Evolutionary conservation across 345 rosid species (phyloP).

Genomic region (Murraya paniculata): DNA sequence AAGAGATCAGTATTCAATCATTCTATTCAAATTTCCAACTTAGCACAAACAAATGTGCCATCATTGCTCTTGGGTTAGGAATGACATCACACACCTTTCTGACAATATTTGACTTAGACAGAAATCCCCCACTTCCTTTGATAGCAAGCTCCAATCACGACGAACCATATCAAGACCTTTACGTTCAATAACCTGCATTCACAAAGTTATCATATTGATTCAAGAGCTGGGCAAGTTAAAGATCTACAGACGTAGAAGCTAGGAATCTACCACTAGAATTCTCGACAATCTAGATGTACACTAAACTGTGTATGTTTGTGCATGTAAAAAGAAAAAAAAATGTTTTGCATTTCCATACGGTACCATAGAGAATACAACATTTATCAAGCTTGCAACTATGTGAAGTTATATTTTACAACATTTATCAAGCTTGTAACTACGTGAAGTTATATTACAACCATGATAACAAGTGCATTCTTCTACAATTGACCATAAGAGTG

Average conservation of each 20-base stretch:
- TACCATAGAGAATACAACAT: background rate
- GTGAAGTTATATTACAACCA: background rate
- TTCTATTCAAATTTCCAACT: conserved; percentile 11
- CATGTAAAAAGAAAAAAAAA: background rate
- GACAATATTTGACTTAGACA: conserved; percentile 81
- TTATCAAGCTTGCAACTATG: background rate
- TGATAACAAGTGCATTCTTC: background rate
- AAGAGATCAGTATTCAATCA: conserved; percentile 5
- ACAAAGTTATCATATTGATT: conserved; percentile 24
- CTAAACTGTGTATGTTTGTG: background rate
- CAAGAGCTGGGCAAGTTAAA: conserved; percentile 7
- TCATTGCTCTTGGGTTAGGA: background rate
- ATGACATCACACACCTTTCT: conserved; percentile 65
- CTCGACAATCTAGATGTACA: background rate
- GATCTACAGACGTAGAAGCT: background rate
- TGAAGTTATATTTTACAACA: background rate
- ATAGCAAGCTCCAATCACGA: conserved; percentile 95
- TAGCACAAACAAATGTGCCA: background rate
- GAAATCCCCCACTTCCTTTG: conserved; percentile 91
- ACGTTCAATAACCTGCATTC: conserved; percentile 80
- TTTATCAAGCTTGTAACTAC: background rate
- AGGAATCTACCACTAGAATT: background rate
- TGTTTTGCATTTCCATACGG: background rate
- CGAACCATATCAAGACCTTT: conserved; percentile 99
- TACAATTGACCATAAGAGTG: background rate